Evolutionary conservation across 2,329 filamentous ascomycete species (phyloP), one percentile per base, ranked within the genome.

Genomic region (Dactylellina haptotyla): DNA sequence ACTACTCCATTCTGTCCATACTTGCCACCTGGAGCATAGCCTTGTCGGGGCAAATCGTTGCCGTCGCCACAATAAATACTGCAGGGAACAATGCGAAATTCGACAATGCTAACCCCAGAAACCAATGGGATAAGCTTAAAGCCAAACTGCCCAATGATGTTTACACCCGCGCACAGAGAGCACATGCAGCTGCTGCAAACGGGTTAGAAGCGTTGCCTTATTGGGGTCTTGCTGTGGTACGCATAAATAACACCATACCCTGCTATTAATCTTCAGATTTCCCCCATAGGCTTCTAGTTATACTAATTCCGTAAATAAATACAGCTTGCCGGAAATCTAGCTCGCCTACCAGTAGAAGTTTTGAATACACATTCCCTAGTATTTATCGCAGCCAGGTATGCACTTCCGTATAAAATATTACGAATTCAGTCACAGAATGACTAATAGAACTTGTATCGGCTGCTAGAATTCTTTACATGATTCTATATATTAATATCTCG

Each of bases 1-100:
- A 64, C 50, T 64, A 56, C 20, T 64, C 61, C 18, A n/a, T 64
- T 26, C 37, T 64, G n/a, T 64, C 61, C 6, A 56, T 64, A 16
- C 23, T 54, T 37, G 61, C 28, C 25, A 64, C 61, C 1, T 64
- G 61, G 61, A 50, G 48, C 32, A 54, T 64, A n/a, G n/a, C 61
- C n/a, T 45, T 64, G 48, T 37, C 25, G 4, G 30, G 25, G 20
- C 61, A 64, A 26, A n/a, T 23, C 4, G 54, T 54, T n/a, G 48
- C 48, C 6, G 16, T 46, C 20, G 59, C 46, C 5, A 16, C 32
- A 14, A 30, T 51, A 6, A 54, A 51, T 16, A 46, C 37, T 8
- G 23, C 46, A 5, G 48, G 28, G 2, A 53, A 6, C 14, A 46
- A 46, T 37, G 41, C 28, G 23, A 20, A 5, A 9, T 32, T 46